phyloP scores from a whole-genome alignment of 805 yeast species.

The Saccharomycopsis sp. region DNA sequence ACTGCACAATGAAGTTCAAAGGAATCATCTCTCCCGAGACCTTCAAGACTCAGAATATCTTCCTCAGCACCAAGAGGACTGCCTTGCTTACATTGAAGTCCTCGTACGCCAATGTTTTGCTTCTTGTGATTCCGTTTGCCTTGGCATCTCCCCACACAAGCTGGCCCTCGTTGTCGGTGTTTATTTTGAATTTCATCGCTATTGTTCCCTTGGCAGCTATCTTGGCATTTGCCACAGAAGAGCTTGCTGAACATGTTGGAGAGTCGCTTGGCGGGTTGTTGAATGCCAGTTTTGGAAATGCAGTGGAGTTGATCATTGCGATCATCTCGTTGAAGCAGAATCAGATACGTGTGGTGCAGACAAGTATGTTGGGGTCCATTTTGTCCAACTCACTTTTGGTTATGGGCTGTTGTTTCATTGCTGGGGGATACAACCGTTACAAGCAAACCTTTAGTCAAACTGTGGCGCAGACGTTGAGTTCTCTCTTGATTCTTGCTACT shows the following conservation, averaged over 20 bases:
- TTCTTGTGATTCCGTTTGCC: constrained; percentile 87
- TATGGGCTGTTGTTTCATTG: constrained; percentile 87
- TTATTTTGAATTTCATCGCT: constrained; percentile 76
- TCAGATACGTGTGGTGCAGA: constrained; percentile 91
- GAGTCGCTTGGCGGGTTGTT: constrained; percentile 91
- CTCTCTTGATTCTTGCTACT: constrained; percentile 83
- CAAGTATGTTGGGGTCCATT: constrained; percentile 93
- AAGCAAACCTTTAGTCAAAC: constrained; percentile 91
- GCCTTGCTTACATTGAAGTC: constrained; percentile 27
- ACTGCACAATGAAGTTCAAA: constrained; percentile 7
- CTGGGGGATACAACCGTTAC: constrained; percentile 82
- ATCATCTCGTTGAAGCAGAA: constrained; percentile 79
- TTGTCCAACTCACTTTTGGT: constrained; percentile 83
- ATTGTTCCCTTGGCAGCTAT: constrained; percentile 93
- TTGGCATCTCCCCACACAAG: constrained; percentile 57
- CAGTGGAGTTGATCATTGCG: constrained; percentile 93
- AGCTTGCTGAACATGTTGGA: constrained; percentile 79
- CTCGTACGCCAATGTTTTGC: constrained; percentile 67
- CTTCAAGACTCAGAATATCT: constrained; percentile 15
- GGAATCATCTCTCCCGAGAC: constrained; percentile 16
- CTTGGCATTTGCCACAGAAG: constrained; percentile 90
- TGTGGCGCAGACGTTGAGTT: constrained; percentile 96
- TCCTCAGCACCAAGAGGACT: constrained; percentile 10
- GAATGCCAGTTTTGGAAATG: constrained; percentile 97
- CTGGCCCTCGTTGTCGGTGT: constrained; percentile 49